Evolutionary conservation across 768 basidiomycete species (phyloP), one percentile per base, ranked within the genome.

Genomic region (Macrolepiota albuminosa): DNA sequence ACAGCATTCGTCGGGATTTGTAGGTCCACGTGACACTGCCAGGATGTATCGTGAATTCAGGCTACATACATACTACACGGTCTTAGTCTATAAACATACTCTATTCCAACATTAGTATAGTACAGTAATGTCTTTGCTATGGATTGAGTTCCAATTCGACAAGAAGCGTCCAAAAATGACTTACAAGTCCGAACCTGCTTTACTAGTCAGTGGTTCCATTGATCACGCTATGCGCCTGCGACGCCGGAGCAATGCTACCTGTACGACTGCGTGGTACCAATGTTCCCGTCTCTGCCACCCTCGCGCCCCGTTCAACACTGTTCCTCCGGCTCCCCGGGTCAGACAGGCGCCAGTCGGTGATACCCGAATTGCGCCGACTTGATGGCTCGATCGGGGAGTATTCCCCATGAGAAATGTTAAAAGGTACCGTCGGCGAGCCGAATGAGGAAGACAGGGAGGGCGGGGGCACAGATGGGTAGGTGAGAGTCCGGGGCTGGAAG

Each of bases 391-490:
- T 73, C 6, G 84, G 82, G 10, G 80, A 78, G 21, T 69, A 72
- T n/a, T 84, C 84, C n/a, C 80, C 73, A 56, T 73, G 74, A 16
- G 78, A 74, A 57, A 77, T 76, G 59, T 76, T 72, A 62, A 76
- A 79, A 13, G 81, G 75, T 18, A 83, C 78, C 29, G 77, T 78
- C 8, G 88, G 86, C 6, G 87, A 88, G 14, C 91, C 91, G 64
- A 90, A 87, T 10, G 88, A 89, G 7, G 87, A 89, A 6, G 88
- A 89, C 31, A 91, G 72, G 1, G 88, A 89, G 3, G 91, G 91
- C 11, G 91, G 91, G 2, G 92, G 91, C 0, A 93, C 92, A 6
- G 85, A 86, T 0, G 91, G 91, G 65, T 94, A 94, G 5, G 89
- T 82, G 54, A 93, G 77, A 14, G 78, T 75, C 56, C 76, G 72